Evolutionary conservation across 805 yeast species (phyloP), one percentile per base, ranked within the genome.

Genomic region (Wickerhamiella siamensis): DNA sequence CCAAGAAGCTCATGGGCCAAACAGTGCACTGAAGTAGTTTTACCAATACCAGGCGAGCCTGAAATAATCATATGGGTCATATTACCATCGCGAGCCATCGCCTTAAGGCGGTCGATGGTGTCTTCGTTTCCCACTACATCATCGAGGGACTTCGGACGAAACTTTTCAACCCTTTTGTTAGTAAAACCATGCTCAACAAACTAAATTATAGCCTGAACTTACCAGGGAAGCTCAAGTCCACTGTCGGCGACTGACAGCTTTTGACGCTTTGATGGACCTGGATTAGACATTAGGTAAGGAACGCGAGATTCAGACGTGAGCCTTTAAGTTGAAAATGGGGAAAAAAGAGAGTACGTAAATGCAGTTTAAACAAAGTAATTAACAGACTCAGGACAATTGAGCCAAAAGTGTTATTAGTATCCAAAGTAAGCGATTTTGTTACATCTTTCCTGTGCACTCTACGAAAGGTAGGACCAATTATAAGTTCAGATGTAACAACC

Each of bases 31-130:
- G 95, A 80, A 0, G 98, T 91, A 2, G 98, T 91, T 59, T 91
- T 91, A 33, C 98, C 98, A 43, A 91, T 88, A 51, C 98, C 98
- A 2, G 98, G 98, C 36, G 84, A 64, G 2, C 98, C 69, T n/a
- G 91, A 79, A 36, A 91, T 81, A 52, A 91, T 87, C 72, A 91
- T 67, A 62, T 91, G 95, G 1, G 98, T 97, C 83, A 91, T 80
- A 61, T 91, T 91, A 26, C 98, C 98, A 54, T 87, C 95, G 38
- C 72, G 63, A 4, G 93, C 95, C 40, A 91, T 87, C 46, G 83
- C 73, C 53, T 79, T 74, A 42, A 91, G 67, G 31, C 96, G 71
- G 46, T 79, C 84, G 3, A 91, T 71, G 3, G 97, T 88, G 47
- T 87, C 97, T 43, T 72, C 78, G 53, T 91, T 91, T 8, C 98